Percentiles rank a stretch among this genome's conserved stretches.
Conservation (phyloP, 2,329 filamentous ascomycete species). For the Aspergillus japonicus region DNA sequence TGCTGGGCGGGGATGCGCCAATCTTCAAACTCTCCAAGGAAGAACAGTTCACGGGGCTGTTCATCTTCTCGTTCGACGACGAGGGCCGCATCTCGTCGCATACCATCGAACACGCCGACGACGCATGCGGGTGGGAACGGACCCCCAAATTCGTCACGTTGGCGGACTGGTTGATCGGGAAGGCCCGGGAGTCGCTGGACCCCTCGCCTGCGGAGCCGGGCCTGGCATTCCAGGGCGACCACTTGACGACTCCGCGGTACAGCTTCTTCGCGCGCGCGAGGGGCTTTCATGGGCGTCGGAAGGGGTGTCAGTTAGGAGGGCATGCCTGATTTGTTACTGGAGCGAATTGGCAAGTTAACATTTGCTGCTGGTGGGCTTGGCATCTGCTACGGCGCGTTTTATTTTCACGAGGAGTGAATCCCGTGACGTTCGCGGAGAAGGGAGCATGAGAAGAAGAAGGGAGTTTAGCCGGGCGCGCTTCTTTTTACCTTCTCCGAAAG, state of each 20-base stretch:
- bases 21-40: conserved; percentile 55
- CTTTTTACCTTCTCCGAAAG: too few relatives aligned
- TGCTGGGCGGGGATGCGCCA: conserved; percentile 55
- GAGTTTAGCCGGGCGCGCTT: too few relatives aligned
- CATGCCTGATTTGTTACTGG: background rate
- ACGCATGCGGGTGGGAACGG: conserved; percentile 77
- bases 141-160: conserved; percentile 83
- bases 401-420: too few relatives aligned
- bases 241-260: conserved; percentile 5
- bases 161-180: conserved; percentile 91
- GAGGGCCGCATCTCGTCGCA: conserved; percentile 81
- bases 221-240: conserved; percentile 29
- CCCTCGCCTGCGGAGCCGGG: conserved; percentile 26
- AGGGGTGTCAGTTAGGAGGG: background rate
- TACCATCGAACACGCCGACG: conserved; percentile 90
- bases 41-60: conserved; percentile 84
- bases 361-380: background rate
- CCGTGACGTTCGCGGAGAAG: too few relatives aligned
- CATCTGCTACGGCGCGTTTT: too few relatives aligned
- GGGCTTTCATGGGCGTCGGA: background rate
- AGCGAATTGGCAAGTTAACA: background rate
- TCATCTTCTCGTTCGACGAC: conserved; percentile 92
- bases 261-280: background rate
- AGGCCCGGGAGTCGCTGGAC: conserved; percentile 57
- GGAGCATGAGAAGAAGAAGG: too few relatives aligned